A percentile compares a stretch with the other conserved stretches of the same genome.
Evolutionary conservation across 768 basidiomycete species (phyloP).

Genomic region (Leccinum imitatum): DNA sequence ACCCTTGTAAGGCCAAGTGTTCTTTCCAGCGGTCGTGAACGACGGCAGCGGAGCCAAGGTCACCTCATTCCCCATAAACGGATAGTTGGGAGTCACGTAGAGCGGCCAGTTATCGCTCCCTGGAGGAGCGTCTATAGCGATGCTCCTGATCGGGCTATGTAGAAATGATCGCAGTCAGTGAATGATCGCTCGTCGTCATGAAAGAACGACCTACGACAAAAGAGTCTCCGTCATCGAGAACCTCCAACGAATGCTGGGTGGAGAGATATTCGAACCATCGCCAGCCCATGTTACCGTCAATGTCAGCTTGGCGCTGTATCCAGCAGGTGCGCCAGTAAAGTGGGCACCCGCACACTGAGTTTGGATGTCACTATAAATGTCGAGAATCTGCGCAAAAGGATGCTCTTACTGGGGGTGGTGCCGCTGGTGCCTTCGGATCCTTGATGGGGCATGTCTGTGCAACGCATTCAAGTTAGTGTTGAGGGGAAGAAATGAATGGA

Average conservation of each 20-base stretch:
- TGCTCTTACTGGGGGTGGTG: background rate
- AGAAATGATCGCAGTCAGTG: background rate
- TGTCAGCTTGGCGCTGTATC: too few species aligned
- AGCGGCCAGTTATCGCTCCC: background rate
- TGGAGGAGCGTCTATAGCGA: background rate
- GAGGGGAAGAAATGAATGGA: background rate
- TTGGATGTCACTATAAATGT: too few species aligned
- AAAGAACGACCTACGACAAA: background rate
- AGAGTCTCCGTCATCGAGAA: background rate
- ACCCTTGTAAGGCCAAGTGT: background rate
- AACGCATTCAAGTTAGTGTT: background rate
- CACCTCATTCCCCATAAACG: background rate
- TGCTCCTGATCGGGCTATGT: background rate
- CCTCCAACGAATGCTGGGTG: background rate
- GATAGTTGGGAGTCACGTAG: background rate
- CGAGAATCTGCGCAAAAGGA: too few species aligned
- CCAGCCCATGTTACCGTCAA: too few species aligned
- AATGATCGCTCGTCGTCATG: background rate
- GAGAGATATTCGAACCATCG: background rate
- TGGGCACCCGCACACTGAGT: too few species aligned
- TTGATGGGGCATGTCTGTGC: background rate
- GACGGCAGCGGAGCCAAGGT: conserved; percentile 1
- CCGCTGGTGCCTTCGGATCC: background rate
- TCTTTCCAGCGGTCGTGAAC: background rate
- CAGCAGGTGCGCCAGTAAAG: too few species aligned